Evolutionary conservation across 2,329 filamentous ascomycete genomes (phyloP).

Genomic region (Tothia fuscella): DNA sequence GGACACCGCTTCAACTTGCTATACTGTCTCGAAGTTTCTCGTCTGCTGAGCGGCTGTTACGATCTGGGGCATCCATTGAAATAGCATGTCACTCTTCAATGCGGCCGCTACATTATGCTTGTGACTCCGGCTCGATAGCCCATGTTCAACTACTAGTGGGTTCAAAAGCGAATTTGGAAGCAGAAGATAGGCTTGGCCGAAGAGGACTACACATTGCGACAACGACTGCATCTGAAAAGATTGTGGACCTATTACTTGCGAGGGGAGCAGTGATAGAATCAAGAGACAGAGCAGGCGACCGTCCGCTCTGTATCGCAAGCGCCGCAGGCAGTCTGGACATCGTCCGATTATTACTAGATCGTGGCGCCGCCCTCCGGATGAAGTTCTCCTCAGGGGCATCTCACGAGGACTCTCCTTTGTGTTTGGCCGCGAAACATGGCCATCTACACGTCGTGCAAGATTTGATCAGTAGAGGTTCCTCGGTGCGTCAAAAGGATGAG

Average conservation of each 20-base stretch:
- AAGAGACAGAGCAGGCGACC: slow-evolving; percentile 23
- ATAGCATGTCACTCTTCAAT: slow-evolving; percentile 20
- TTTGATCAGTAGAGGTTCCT: slow-evolving; percentile 23
- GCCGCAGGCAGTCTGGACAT: slow-evolving; percentile 23
- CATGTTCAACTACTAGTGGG: slow-evolving; percentile 23
- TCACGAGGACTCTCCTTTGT: slow-evolving; percentile 27
- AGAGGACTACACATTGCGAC: slow-evolving; percentile 26
- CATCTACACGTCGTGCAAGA: slow-evolving; percentile 23
- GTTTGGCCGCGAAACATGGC: slow-evolving; percentile 25
- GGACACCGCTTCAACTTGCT: slow-evolving; percentile 26
- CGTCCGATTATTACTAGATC: slow-evolving; percentile 23
- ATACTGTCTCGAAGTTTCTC: slow-evolving; percentile 25
- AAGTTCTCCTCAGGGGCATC: slow-evolving; percentile 17
- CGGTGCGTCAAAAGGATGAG: slow-evolving; percentile 24
- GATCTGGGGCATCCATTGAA: slow-evolving; percentile 21
- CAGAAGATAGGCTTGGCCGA: slow-evolving; percentile 18
- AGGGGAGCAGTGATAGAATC: slow-evolving; percentile 22
- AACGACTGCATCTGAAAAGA: slow-evolving; percentile 17
- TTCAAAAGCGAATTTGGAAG: slow-evolving; percentile 24
- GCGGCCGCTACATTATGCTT: slow-evolving; percentile 28
- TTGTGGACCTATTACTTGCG: slow-evolving; percentile 23
- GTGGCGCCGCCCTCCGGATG: slow-evolving; percentile 18
- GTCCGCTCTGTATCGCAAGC: slow-evolving; percentile 23
- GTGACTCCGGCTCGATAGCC: slow-evolving; percentile 19
- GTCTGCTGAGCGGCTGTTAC: slow-evolving; percentile 26